Percentiles rank a stretch among this genome's conserved stretches.
These are phyloP conservation scores for Cenchrus americanus DNA, from an alignment of 176 grass and related monocot genomes.

Conservation along the genomic window DNA sequence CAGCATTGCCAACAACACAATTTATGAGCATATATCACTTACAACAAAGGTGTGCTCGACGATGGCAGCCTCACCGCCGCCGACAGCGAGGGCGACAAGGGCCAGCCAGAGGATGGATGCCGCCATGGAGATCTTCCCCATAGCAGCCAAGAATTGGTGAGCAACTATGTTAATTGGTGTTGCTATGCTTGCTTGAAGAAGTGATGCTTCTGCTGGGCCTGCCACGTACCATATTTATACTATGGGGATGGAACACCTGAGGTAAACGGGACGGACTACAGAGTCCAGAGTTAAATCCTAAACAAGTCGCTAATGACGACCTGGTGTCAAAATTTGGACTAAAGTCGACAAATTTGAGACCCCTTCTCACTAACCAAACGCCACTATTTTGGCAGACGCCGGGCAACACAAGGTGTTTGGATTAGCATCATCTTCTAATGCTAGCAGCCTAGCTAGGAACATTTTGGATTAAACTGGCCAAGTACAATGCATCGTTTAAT, in stretches of 20 bases:
- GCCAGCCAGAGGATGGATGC: not conserved
- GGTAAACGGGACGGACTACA: not conserved
- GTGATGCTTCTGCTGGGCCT: not conserved
- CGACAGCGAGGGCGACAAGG: not conserved
- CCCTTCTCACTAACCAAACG: not conserved
- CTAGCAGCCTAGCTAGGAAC: no score
- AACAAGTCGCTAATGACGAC: no score
- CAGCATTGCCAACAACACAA: no score
- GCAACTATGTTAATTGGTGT: no score
- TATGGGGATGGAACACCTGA: not conserved
- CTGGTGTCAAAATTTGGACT: no score
- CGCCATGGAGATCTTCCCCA: constrained; percentile 29
- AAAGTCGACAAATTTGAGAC: no score
- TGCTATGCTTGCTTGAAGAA: no score
- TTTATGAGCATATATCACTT: not conserved
- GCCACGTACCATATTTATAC: not conserved
- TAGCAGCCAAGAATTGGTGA: not conserved
- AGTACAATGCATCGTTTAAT: no score
- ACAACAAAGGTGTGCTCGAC: constrained; percentile 42
- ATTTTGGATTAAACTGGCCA: no score
- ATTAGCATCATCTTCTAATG: not conserved
- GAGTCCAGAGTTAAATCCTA: no score
- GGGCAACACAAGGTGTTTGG: not conserved
- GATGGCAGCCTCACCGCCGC: not conserved
- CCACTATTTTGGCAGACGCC: not conserved